Percentiles rank a stretch among this genome's conserved stretches.
These are phyloP conservation scores for Panicum hallii DNA, from an alignment of 202 grass and related monocot species.

Conservation along the genomic window DNA sequence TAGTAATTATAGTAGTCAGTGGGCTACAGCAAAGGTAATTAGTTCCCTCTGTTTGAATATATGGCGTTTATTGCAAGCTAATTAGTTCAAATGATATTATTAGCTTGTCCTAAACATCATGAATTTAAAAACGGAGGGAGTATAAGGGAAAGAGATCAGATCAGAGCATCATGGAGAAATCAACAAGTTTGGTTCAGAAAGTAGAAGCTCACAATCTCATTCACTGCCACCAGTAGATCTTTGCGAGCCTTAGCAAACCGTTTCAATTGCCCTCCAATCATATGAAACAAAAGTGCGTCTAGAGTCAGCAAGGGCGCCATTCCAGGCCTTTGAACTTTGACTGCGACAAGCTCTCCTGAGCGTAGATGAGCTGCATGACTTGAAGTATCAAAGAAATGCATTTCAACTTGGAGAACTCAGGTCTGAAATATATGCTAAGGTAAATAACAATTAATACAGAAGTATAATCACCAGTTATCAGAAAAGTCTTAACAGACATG, in stretches of 20 bases:
- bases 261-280: slow-evolving; percentile 97
- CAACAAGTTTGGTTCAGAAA: slow-evolving; percentile 22
- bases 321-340: slow-evolving; percentile 97
- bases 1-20: slow-evolving; percentile 10
- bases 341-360: slow-evolving; percentile 91
- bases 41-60: background rate
- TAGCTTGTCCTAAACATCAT: background rate
- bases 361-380: slow-evolving; percentile 98
- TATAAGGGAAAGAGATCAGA: slow-evolving; percentile 2
- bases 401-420: slow-evolving; percentile 65
- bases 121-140: background rate
- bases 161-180: background rate
- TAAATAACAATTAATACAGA: slow-evolving; percentile 41
- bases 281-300: slow-evolving; percentile 92
- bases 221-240: slow-evolving; percentile 94
- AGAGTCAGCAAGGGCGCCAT: slow-evolving; percentile 84
- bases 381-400: slow-evolving; percentile 95
- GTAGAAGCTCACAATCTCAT: slow-evolving; percentile 78
- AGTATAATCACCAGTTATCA: slow-evolving; percentile 23
- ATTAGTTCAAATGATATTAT: background rate
- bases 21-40: background rate
- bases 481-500: slow-evolving; percentile 22
- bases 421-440: slow-evolving; percentile 46
- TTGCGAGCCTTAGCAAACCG: slow-evolving; percentile 95
- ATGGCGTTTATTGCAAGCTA: background rate